A percentile compares a stretch with the other conserved stretches of the same genome.
phyloP scores from a whole-genome alignment of 495 filamentous ascomycete species.

The Letharia columbiana region DNA sequence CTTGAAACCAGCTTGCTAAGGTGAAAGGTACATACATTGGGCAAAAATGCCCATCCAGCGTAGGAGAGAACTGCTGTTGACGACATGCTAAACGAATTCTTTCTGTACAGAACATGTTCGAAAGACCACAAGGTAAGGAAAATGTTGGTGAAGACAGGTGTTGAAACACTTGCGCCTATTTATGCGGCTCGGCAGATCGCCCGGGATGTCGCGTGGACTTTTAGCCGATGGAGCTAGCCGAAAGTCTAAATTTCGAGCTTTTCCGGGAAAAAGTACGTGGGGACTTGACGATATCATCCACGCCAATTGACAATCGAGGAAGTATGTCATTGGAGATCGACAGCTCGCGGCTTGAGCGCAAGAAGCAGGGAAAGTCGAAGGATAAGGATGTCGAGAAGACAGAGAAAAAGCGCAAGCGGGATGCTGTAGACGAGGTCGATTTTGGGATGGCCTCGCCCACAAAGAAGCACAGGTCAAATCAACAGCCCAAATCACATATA shows the following conservation, averaged over 20 bases:
- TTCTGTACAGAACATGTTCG: background rate
- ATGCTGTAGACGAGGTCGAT: conserved; percentile 33
- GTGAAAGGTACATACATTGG: conserved; percentile 35
- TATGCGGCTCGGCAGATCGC: background rate
- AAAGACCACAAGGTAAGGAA: background rate
- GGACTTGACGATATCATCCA: background rate
- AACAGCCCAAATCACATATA: conserved; percentile 4
- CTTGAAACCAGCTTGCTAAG: background rate
- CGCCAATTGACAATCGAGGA: background rate
- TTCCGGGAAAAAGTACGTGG: background rate
- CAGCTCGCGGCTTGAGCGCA: conserved; percentile 9
- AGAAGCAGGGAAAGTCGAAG: conserved; percentile 18
- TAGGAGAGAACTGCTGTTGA: conserved; percentile 52
- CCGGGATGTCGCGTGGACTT: background rate
- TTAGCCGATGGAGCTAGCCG: background rate
- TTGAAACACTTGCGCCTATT: conserved; percentile 5
- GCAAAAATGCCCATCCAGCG: conserved; percentile 72
- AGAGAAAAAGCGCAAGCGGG: conserved; percentile 50
- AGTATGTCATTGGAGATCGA: conserved; percentile 9
- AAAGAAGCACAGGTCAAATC: conserved; percentile 36
- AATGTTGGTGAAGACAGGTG: conserved; percentile 2
- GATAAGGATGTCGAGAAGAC: conserved; percentile 29
- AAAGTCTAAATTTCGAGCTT: background rate
- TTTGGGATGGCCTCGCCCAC: conserved; percentile 30
- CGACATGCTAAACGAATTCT: background rate